Conservation (phyloP, 768 basidiomycete species). For the Boletus subparvulus region DNA sequence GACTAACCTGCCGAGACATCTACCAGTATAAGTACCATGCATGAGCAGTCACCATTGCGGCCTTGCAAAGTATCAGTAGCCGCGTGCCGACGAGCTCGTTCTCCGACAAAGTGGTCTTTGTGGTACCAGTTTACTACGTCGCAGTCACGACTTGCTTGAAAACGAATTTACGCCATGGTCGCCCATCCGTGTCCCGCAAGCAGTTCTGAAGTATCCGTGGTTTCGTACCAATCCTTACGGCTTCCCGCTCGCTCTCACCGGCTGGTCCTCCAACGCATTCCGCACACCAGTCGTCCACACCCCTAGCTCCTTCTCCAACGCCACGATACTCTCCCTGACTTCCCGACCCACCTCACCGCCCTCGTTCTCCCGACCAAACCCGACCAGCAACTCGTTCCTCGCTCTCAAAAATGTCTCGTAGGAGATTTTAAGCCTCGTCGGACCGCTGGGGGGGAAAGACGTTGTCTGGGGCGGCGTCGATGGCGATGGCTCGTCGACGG, state of each 20-base stretch:
- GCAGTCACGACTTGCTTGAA: not conserved
- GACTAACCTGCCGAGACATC: not conserved
- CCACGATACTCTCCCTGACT: slow-evolving; percentile 57
- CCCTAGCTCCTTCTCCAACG: slow-evolving; percentile 69
- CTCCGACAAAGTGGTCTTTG: too few relatives aligned
- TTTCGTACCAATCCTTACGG: not conserved
- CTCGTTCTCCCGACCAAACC: slow-evolving; percentile 67
- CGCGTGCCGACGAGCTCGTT: too few relatives aligned
- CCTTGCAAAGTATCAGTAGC: too few relatives aligned
- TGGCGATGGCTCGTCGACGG: slow-evolving; percentile 70
- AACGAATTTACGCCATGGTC: too few relatives aligned
- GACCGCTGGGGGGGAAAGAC: slow-evolving; percentile 67
- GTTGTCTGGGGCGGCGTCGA: slow-evolving; percentile 14
- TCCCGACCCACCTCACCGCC: slow-evolving; percentile 72
- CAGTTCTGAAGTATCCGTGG: too few relatives aligned
- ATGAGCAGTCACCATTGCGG: too few relatives aligned
- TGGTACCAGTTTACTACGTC: too few relatives aligned
- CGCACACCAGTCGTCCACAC: slow-evolving; percentile 65
- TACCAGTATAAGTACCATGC: too few relatives aligned
- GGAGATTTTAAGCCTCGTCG: slow-evolving; percentile 60
- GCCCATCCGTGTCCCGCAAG: too few relatives aligned
- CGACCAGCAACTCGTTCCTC: slow-evolving; percentile 57
- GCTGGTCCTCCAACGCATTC: slow-evolving; percentile 50
- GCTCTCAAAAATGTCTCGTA: slow-evolving; percentile 64
- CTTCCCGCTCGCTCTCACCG: not conserved